Conservation (phyloP, 805 yeast species). For the Starmerella etchellsii region DNA sequence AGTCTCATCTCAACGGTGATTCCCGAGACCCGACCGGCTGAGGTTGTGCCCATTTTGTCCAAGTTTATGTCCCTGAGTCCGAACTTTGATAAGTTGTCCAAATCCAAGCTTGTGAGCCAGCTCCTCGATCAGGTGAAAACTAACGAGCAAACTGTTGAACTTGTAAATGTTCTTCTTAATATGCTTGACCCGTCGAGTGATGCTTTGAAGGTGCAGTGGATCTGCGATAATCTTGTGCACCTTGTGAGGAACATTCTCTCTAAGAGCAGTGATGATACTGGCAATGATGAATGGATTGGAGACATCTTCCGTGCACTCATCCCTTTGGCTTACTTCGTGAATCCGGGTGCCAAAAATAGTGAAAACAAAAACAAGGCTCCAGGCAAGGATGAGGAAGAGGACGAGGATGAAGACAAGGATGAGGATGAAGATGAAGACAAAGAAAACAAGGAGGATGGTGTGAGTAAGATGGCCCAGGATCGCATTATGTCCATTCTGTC, state of each 20-base stretch:
- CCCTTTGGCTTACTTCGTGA: slow-evolving; percentile 32
- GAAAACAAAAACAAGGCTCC: background rate
- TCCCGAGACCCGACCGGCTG: slow-evolving; percentile 1
- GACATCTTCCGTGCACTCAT: slow-evolving; percentile 32
- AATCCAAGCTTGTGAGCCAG: slow-evolving; percentile 48
- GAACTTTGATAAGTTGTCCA: slow-evolving; percentile 66
- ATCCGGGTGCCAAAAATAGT: background rate
- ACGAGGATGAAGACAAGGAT: background rate
- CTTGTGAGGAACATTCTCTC: slow-evolving; percentile 26
- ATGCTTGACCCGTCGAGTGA: slow-evolving; percentile 11
- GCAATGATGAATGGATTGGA: slow-evolving; percentile 24
- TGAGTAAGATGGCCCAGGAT: slow-evolving; percentile 23
- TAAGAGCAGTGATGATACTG: background rate
- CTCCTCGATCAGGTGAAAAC: slow-evolving; percentile 25
- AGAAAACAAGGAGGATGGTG: slow-evolving; percentile 9
- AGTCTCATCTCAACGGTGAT: slow-evolving; percentile 18
- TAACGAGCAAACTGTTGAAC: slow-evolving; percentile 12
- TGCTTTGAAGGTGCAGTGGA: slow-evolving; percentile 34
- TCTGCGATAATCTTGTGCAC: slow-evolving; percentile 44
- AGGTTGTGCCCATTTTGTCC: slow-evolving; percentile 6
- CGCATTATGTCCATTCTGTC: slow-evolving; percentile 58
- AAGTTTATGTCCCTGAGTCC: slow-evolving; percentile 25
- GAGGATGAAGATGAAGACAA: background rate
- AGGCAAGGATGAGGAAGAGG: background rate
- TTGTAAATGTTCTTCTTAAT: slow-evolving; percentile 20